These are phyloP conservation scores for Quercus phellos DNA, from an alignment of 331 rosid genomes.

Conservation along the genomic window DNA sequence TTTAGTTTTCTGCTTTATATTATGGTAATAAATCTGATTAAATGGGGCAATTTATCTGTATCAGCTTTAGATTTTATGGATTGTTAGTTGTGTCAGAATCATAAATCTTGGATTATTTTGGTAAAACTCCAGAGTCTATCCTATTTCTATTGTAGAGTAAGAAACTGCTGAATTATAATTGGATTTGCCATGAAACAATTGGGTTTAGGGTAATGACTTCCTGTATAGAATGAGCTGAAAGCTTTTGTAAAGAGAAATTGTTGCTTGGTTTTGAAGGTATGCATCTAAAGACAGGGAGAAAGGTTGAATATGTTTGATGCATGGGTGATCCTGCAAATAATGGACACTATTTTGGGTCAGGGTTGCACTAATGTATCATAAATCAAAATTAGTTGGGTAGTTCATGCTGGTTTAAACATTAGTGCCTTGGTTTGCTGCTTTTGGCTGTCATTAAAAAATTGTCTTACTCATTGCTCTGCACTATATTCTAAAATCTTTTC, in stretches of 20 bases:
- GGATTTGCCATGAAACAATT: background rate
- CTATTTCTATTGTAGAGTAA: background rate
- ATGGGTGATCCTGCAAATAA: background rate
- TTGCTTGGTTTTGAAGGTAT: background rate
- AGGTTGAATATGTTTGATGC: background rate
- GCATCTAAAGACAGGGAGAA: background rate
- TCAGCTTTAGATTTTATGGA: background rate
- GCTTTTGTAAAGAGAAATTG: background rate
- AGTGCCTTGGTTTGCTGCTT: background rate
- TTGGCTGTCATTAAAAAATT: background rate
- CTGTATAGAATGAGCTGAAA: background rate
- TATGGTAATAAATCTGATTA: background rate
- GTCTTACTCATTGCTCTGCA: background rate
- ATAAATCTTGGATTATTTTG: background rate
- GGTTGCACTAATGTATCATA: background rate
- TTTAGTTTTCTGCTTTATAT: constrained; percentile 10
- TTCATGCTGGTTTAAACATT: background rate
- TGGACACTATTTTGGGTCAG: background rate
- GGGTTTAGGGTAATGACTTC: background rate
- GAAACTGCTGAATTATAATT: background rate
- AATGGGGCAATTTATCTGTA: background rate
- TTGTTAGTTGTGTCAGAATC: background rate
- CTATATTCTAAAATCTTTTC: background rate
- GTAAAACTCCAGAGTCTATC: background rate
- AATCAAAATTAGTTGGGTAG: background rate